Conservation (phyloP, 1,139 yeast species). For the Geotrichum phurueaensis region DNA sequence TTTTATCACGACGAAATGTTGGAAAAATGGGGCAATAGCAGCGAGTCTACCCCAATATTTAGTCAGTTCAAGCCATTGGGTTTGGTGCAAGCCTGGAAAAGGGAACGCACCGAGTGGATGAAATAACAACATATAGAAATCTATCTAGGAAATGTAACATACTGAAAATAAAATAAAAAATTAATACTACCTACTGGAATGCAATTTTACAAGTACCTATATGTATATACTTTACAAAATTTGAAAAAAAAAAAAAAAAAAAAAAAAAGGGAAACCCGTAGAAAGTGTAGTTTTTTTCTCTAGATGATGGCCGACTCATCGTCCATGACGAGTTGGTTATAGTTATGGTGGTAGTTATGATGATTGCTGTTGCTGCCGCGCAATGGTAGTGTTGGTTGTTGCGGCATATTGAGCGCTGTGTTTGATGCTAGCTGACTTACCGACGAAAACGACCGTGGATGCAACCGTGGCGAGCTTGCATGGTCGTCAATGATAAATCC, state of each 20-base stretch:
- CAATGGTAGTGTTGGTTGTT: background rate
- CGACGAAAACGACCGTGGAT: conserved; percentile 17
- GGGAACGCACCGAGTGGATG: conserved; percentile 13
- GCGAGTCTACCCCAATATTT: conserved; percentile 10
- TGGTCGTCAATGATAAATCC: background rate
- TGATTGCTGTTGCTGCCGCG: background rate
- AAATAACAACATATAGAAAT: background rate
- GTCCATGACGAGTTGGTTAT: background rate
- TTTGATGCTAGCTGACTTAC: conserved; percentile 19
- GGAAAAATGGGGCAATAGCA: conserved; percentile 12
- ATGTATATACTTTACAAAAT: too few relatives aligned
- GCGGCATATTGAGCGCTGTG: conserved; percentile 11
- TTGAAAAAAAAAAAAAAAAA: too few relatives aligned
- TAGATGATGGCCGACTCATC: background rate
- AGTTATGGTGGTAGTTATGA: too few relatives aligned
- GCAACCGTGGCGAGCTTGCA: conserved; percentile 13
- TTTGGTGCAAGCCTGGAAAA: conserved; percentile 12
- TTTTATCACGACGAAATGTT: conserved; percentile 17
- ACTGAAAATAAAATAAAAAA: background rate
- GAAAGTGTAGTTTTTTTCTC: too few relatives aligned
- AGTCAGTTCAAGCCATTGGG: conserved; percentile 12
- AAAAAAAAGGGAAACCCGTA: too few relatives aligned
- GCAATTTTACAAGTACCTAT: background rate
- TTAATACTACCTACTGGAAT: background rate
- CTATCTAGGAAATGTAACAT: too few relatives aligned